A percentile compares a stretch with the other conserved stretches of the same genome.
phyloP scores from a whole-genome alignment of 2,329 filamentous ascomycete species.

The Ophiocordyceps sinensis region DNA sequence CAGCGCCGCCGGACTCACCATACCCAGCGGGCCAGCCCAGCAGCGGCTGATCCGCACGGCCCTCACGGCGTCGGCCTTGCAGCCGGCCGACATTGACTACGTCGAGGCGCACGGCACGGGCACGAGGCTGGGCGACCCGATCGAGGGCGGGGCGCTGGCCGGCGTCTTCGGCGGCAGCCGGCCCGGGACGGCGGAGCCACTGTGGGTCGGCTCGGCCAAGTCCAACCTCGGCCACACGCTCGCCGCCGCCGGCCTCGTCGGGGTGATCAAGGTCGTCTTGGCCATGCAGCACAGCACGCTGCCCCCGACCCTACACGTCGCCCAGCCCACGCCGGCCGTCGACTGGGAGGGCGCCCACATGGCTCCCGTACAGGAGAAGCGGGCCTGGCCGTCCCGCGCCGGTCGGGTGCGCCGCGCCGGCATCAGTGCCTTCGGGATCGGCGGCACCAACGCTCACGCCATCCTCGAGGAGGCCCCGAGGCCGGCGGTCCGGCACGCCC shows the following conservation, averaged over 20 bases:
- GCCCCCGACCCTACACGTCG: slow-evolving; percentile 17
- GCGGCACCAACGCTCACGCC: slow-evolving; percentile 31
- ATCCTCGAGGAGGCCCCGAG: slow-evolving; percentile 14
- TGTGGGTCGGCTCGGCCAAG: slow-evolving; percentile 37
- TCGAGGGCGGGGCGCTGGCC: slow-evolving; percentile 17
- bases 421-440: slow-evolving; percentile 34
- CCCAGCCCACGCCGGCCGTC: slow-evolving; percentile 4
- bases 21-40: slow-evolving; percentile 6
- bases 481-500: background rate
- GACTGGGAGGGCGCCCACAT: slow-evolving; percentile 6
- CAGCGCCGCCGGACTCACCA: background rate
- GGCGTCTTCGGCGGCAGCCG: slow-evolving; percentile 17
- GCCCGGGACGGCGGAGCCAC: background rate
- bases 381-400: slow-evolving; percentile 1
- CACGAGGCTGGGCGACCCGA: slow-evolving; percentile 14
- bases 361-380: slow-evolving; percentile 1
- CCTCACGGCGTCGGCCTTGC: slow-evolving; percentile 14
- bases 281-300: slow-evolving; percentile 13
- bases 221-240: slow-evolving; percentile 50
- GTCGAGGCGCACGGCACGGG: slow-evolving; percentile 25
- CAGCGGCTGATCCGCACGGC: slow-evolving; percentile 11
- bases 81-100: slow-evolving; percentile 6
- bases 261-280: slow-evolving; percentile 39
- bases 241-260: slow-evolving; percentile 43
- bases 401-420: slow-evolving; percentile 23